Evolutionary conservation across 1,139 yeast genomes (phyloP).

Genomic region (Arxiozyma telluris): DNA sequence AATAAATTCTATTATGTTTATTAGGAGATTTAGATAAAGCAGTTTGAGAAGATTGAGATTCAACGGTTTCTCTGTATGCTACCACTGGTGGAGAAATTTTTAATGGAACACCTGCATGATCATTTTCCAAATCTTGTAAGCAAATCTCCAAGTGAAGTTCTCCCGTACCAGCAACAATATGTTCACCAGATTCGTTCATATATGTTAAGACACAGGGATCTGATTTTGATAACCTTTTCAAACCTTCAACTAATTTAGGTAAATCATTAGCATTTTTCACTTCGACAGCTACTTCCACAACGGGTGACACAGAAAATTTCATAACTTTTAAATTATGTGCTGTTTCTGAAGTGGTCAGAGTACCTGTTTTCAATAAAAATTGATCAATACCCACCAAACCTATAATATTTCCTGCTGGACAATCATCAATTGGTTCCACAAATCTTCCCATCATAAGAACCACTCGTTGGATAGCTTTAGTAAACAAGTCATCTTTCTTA

Average conservation of each 20-base stretch:
- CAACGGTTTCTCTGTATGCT: constrained; percentile 97
- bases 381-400: constrained; percentile 99
- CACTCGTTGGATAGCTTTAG: constrained; percentile 97
- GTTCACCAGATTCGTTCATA: constrained; percentile 96
- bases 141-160: constrained; percentile 99
- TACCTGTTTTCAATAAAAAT: constrained; percentile 98
- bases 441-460: constrained; percentile 99
- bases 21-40: constrained; percentile 99
- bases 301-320: constrained; percentile 99
- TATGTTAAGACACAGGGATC: constrained; percentile 94
- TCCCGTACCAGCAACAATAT: constrained; percentile 99
- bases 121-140: constrained; percentile 90
- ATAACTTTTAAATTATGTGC: constrained; percentile 99
- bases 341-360: constrained; percentile 91
- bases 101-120: constrained; percentile 99
- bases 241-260: constrained; percentile 99
- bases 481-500: constrained; percentile 93
- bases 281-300: constrained; percentile 98
- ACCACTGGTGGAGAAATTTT: constrained; percentile 97
- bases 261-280: constrained; percentile 98
- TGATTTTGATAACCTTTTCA: constrained; percentile 98
- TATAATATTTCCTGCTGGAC: constrained; percentile 99
- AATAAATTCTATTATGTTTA: constrained; percentile 99
- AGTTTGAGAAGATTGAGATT: constrained; percentile 83
- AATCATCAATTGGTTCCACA: constrained; percentile 97